A percentile compares a stretch with the other conserved stretches of the same genome.
Evolutionary conservation across 176 grass and related monocot genomes (phyloP).

Genomic region (Stipa capillata): DNA sequence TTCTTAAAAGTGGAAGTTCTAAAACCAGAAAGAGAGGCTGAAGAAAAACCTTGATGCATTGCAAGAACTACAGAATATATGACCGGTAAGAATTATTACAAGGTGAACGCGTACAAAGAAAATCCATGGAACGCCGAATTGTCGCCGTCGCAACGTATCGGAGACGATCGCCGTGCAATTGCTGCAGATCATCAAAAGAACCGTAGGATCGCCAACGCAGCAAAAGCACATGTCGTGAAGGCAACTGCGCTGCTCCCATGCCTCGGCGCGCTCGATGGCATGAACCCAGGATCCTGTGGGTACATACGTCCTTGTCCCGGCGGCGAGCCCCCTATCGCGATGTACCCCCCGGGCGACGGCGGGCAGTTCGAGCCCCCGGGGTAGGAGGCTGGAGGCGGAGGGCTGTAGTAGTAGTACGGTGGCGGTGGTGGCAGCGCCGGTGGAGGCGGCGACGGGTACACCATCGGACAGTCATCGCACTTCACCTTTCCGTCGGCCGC

Average conservation of each 20-base stretch:
- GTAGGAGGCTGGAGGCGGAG: conserved; percentile 38
- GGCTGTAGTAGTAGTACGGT: conserved; percentile 58
- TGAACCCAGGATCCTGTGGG: conserved; percentile 45
- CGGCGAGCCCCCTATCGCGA: conserved; percentile 30
- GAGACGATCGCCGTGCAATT: background rate
- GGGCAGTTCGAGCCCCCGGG: conserved; percentile 13
- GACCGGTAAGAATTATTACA: background rate
- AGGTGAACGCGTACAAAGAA: conserved; percentile 2
- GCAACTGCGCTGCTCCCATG: background rate
- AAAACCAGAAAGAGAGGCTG: background rate
- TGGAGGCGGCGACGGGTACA: conserved; percentile 24
- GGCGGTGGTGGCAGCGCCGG: conserved; percentile 24
- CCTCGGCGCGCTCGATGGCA: conserved; percentile 27
- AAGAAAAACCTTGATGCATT: background rate
- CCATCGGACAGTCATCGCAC: conserved; percentile 37
- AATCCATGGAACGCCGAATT: background rate
- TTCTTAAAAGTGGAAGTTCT: conserved; percentile 24
- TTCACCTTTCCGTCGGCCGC: background rate
- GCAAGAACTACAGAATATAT: background rate
- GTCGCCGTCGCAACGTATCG: background rate
- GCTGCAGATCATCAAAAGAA: conserved; percentile 12
- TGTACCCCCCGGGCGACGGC: conserved; percentile 38
- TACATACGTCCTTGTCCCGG: conserved; percentile 31
- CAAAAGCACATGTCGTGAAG: background rate
- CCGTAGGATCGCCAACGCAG: background rate